A percentile compares a stretch with the other conserved stretches of the same genome.
phyloP scores from a whole-genome alignment of 129 eudicot species.

The Flaveria robusta region DNA sequence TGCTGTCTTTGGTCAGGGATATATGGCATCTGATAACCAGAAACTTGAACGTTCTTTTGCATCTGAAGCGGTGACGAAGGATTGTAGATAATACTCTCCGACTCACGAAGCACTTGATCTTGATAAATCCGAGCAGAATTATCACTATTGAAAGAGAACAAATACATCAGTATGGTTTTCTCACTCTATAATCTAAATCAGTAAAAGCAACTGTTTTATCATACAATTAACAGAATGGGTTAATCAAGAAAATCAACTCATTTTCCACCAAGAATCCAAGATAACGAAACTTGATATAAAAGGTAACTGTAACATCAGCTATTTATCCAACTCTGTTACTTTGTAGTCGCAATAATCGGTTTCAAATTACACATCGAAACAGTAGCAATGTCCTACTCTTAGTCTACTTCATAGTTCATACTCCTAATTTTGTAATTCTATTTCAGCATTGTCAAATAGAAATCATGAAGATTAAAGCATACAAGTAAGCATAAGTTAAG shows the following conservation, averaged over 20 bases:
- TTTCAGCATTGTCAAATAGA: not conserved
- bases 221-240: not conserved
- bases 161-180: conserved; percentile 3
- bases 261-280: not conserved
- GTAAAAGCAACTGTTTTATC: conserved; percentile 6
- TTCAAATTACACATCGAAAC: not conserved
- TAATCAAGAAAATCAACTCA: conserved; percentile 4
- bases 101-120: conserved; percentile 48
- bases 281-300: not conserved
- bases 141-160: conserved; percentile 45
- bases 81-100: conserved; percentile 50
- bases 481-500: not conserved
- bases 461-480: conserved; percentile 8
- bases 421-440: not conserved
- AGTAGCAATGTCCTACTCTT: conserved; percentile 5
- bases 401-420: not conserved
- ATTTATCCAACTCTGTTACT: not conserved
- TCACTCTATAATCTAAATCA: not conserved
- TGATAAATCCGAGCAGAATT: conserved; percentile 44
- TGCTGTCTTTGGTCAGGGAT: conserved; percentile 50
- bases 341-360: not conserved
- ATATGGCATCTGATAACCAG: conserved; percentile 54
- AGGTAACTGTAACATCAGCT: not conserved
- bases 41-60: conserved; percentile 43
- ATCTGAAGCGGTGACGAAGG: conserved; percentile 44